Conservation (phyloP, 192 early-diverging fungal genomes). For the Irineochytrium annulatum region DNA sequence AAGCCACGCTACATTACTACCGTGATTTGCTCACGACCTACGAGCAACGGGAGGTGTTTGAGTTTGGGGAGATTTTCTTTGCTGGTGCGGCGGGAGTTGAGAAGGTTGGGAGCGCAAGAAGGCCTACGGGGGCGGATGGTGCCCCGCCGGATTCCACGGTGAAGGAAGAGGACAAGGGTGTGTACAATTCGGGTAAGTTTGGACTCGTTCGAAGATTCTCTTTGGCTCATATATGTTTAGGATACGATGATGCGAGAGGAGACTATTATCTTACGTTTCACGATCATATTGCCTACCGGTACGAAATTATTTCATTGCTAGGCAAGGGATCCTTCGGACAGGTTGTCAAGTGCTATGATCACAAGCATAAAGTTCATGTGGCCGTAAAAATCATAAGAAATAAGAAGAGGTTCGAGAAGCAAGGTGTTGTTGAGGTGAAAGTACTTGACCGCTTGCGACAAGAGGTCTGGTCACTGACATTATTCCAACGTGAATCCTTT, state of each 20-base stretch:
- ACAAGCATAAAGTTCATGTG: conserved; percentile 80
- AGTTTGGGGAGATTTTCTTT: conserved; percentile 86
- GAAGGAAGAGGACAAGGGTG: conserved; percentile 33
- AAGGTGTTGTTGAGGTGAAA: conserved; percentile 94
- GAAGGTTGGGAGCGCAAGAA: conserved; percentile 61
- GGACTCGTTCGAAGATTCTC: no score
- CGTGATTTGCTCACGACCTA: conserved; percentile 65
- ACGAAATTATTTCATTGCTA: conserved; percentile 84
- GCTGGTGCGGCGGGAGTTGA: conserved; percentile 67
- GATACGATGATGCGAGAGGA: conserved; percentile 89
- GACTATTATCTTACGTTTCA: conserved; percentile 83
- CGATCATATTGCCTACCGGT: conserved; percentile 92
- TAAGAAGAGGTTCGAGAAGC: conserved; percentile 95
- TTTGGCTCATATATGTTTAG: conserved; percentile 8
- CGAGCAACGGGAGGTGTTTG: conserved; percentile 84
- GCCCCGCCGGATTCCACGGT: conserved; percentile 18
- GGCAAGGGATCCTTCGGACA: conserved; percentile 97
- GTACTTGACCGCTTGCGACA: conserved; percentile 80
- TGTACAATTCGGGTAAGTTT: conserved; percentile 37
- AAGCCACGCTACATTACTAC: conserved; percentile 41
- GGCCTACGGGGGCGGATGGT: conserved; percentile 54
- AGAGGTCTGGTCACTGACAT: conserved; percentile 53
- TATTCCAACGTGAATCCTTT: not conserved
- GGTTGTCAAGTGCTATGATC: conserved; percentile 89
- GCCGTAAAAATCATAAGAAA: conserved; percentile 97